Percentiles rank a stretch among this genome's conserved stretches.
These are phyloP conservation scores for Claviceps pusilla DNA, from an alignment of 2,329 filamentous ascomycete species.

Conservation along the genomic window DNA sequence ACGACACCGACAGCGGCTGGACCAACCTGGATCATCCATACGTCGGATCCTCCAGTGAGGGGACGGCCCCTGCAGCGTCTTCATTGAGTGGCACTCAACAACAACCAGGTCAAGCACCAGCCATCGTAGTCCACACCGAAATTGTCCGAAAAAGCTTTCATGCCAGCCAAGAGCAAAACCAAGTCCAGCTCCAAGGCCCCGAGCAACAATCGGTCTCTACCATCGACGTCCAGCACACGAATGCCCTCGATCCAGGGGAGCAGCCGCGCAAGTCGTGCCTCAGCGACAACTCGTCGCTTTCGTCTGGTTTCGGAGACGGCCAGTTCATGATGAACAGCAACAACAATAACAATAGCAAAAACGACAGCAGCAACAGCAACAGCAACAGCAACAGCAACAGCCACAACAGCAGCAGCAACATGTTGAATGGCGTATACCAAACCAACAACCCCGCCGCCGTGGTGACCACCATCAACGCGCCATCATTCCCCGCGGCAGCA, in stretches of 20 bases:
- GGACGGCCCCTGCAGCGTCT: conserved; percentile 4
- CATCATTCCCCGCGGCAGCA: conserved; percentile 3
- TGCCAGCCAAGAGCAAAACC: not conserved
- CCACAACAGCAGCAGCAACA: too few species aligned
- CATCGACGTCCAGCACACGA: conserved; percentile 6
- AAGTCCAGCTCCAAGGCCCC: not conserved
- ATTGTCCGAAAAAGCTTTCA: conserved; percentile 4
- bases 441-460: conserved; percentile 4
- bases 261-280: conserved; percentile 19
- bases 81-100: not conserved
- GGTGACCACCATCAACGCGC: conserved; percentile 7
- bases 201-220: conserved; percentile 3
- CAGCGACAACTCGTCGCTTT: conserved; percentile 44
- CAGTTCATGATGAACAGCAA: conserved; percentile 32
- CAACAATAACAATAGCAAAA: not conserved
- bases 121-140: conserved; percentile 7
- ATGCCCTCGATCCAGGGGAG: conserved; percentile 6
- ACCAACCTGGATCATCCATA: conserved; percentile 19
- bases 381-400: not conserved
- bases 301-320: conserved; percentile 49
- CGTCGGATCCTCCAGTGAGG: conserved; percentile 6
- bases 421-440: conserved; percentile 13
- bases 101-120: not conserved
- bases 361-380: not conserved
- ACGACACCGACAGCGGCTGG: conserved; percentile 16